Evolutionary conservation across 768 basidiomycete genomes (phyloP).

Genomic region (Mycena rosella): DNA sequence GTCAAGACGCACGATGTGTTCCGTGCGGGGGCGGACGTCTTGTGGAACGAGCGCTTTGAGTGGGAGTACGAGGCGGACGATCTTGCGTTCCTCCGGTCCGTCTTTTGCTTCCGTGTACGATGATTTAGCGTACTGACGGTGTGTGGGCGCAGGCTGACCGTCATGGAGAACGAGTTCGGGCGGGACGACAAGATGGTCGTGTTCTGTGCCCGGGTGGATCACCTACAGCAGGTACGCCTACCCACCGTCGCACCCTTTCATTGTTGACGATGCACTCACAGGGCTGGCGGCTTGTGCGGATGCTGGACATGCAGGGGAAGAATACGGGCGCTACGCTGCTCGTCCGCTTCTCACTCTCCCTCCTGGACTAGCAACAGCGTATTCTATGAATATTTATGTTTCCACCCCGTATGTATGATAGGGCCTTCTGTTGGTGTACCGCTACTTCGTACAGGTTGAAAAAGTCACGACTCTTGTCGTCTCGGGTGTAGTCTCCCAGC

Average conservation of each 20-base stretch:
- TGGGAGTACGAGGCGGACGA: conserved; percentile 66
- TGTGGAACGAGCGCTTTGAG: conserved; percentile 59
- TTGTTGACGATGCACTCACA: conserved; percentile 11
- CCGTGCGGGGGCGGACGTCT: conserved; percentile 52
- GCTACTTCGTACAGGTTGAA: conserved; percentile 41
- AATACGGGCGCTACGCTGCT: conserved; percentile 56
- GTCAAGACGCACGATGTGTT: conserved; percentile 51
- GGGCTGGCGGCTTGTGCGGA: conserved; percentile 63
- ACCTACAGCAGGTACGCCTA: conserved; percentile 48
- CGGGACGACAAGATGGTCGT: conserved; percentile 60
- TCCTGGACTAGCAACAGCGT: conserved; percentile 1
- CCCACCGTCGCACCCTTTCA: no score
- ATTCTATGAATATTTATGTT: conserved; percentile 26
- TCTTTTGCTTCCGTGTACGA: conserved; percentile 9
- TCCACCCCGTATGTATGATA: neutral
- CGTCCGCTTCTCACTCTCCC: conserved; percentile 35
- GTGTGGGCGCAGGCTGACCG: conserved; percentile 46
- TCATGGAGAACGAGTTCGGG: conserved; percentile 58
- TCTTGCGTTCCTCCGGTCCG: conserved; percentile 65
- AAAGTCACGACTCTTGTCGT: no score
- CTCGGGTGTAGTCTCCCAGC: no score
- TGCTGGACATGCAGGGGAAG: conserved; percentile 67
- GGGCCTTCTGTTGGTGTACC: conserved; percentile 24
- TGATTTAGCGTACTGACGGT: no score
- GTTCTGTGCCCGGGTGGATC: conserved; percentile 65